These are phyloP conservation scores for Solanum aculeatissimum DNA, from an alignment of 305 asterid genomes.

Conservation along the genomic window DNA sequence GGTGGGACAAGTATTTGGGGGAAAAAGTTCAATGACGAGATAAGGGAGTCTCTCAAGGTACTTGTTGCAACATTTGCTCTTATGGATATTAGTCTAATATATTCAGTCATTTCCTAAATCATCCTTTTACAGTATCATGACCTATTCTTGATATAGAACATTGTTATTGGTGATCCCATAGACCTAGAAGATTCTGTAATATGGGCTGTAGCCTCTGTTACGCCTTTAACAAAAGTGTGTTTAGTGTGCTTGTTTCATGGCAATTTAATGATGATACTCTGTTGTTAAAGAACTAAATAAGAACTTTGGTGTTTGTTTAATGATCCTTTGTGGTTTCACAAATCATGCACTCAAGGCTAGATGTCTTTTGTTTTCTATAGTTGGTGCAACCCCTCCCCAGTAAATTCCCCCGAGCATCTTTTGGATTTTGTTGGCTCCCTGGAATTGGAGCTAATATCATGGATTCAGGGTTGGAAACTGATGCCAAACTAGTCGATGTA, in stretches of 20 bases:
- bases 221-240: background rate
- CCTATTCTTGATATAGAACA: background rate
- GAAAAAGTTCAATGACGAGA: conserved; percentile 80
- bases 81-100: background rate
- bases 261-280: background rate
- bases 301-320: background rate
- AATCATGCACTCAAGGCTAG: background rate
- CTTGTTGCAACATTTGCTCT: background rate
- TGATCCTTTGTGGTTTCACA: background rate
- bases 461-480: background rate
- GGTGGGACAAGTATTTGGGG: conserved; percentile 98
- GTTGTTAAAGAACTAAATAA: background rate
- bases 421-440: background rate
- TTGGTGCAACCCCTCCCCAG: background rate
- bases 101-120: background rate
- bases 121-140: background rate
- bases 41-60: conserved; percentile 96
- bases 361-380: background rate
- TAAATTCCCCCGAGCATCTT: background rate
- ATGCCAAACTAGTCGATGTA: background rate
- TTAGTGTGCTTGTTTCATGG: background rate
- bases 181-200: background rate
- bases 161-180: background rate
- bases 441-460: background rate
- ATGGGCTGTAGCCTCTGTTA: background rate